These are phyloP conservation scores for Nakazawaea wyomingensis DNA, from an alignment of 805 yeast species.

Conservation along the genomic window DNA sequence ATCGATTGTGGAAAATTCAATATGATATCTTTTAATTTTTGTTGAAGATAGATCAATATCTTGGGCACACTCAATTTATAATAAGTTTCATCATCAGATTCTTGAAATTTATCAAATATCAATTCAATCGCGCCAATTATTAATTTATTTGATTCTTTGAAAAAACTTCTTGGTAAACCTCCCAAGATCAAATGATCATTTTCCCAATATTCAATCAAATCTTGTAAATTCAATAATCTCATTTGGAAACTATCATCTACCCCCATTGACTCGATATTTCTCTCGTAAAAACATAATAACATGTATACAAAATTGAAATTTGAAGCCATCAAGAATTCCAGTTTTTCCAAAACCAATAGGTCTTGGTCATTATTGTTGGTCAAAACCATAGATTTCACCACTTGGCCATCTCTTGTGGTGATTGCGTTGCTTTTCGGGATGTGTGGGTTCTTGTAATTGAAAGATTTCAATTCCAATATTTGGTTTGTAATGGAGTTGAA, in stretches of 20 bases:
- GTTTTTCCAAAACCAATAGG: constrained; percentile 37
- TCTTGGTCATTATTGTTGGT: constrained; percentile 14
- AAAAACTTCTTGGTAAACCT: constrained; percentile 27
- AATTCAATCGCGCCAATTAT: constrained; percentile 22
- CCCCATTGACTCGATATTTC: constrained; percentile 21
- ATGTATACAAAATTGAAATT: constrained; percentile 35
- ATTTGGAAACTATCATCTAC: constrained; percentile 12
- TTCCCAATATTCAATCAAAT: constrained; percentile 33
- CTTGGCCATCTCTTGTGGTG: constrained; percentile 24
- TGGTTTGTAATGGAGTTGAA: constrained; percentile 14
- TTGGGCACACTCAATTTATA: constrained; percentile 38
- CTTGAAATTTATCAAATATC: constrained; percentile 37
- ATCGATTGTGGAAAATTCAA: constrained; percentile 33
- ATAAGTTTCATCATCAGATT: constrained; percentile 39
- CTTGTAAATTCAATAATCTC: constrained; percentile 37
- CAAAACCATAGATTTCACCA: constrained; percentile 37
- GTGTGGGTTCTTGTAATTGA: constrained; percentile 33
- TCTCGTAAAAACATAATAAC: constrained; percentile 31
- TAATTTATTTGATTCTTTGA: constrained; percentile 21
- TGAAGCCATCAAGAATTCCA: constrained; percentile 35
- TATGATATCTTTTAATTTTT: constrained; percentile 32
- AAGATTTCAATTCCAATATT: constrained; percentile 35
- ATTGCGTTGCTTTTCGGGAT: constrained; percentile 23
- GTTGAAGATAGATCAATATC: constrained; percentile 32
- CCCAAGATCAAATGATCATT: constrained; percentile 20